These are phyloP conservation scores for Dendrobium huoshanense DNA, from an alignment of 106 monocot species.

Conservation along the genomic window DNA sequence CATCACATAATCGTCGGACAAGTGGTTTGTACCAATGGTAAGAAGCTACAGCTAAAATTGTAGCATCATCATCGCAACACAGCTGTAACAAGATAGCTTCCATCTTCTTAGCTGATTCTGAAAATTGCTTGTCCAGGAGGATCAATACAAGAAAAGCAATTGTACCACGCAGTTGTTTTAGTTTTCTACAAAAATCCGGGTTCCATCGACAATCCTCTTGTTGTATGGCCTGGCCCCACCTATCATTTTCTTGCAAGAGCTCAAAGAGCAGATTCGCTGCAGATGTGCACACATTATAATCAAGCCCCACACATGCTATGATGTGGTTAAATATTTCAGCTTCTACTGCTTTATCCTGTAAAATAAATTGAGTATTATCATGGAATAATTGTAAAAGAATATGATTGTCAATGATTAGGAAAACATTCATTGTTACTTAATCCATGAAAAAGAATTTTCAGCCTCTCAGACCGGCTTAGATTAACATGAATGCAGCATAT, in stretches of 20 bases:
- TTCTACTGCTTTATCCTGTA: slow-evolving; percentile 17
- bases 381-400: too few relatives aligned
- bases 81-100: slow-evolving; percentile 19
- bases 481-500: not conserved
- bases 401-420: too few relatives aligned
- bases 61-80: slow-evolving; percentile 18
- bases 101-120: slow-evolving; percentile 11
- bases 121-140: not conserved
- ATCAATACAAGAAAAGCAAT: slow-evolving; percentile 12
- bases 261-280: slow-evolving; percentile 19
- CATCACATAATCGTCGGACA: slow-evolving; percentile 12
- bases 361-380: not conserved
- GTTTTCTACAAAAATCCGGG: slow-evolving; percentile 6
- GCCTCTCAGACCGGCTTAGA: not conserved
- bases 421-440: too few relatives aligned
- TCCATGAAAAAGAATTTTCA: not conserved
- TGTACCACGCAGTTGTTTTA: slow-evolving; percentile 4
- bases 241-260: slow-evolving; percentile 6
- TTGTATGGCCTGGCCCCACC: not conserved
- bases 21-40: slow-evolving; percentile 19
- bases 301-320: slow-evolving; percentile 1
- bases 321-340: slow-evolving; percentile 12
- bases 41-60: slow-evolving; percentile 12
- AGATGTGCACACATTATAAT: not conserved
- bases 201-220: slow-evolving; percentile 10